These are phyloP conservation scores for Kwoniella botswanensis DNA, from an alignment of 768 basidiomycete species.

Conservation along the genomic window DNA sequence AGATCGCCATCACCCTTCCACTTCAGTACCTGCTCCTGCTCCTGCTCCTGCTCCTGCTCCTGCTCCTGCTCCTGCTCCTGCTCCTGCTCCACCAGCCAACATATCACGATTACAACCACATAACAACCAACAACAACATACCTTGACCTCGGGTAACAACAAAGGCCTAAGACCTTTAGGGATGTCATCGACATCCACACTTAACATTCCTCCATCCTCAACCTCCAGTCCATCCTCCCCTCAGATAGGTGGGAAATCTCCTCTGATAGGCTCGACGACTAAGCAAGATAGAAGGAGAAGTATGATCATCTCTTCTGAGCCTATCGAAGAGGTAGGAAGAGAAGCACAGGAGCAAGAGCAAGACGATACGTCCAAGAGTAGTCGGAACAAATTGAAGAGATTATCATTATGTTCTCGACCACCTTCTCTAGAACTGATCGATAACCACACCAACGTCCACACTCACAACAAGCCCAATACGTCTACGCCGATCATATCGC, in stretches of 20 bases:
- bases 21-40: not conserved
- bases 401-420: constrained; percentile 28
- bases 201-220: constrained; percentile 6
- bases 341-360: not conserved
- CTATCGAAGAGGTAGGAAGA: not conserved
- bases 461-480: not conserved
- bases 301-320: constrained; percentile 6
- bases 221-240: not conserved
- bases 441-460: not conserved
- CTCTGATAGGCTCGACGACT: not conserved
- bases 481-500: not conserved
- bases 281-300: constrained; percentile 7
- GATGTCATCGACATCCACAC: constrained; percentile 11
- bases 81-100: constrained; percentile 12
- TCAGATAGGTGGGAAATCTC: not conserved
- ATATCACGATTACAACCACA: constrained; percentile 12
- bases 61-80: too few relatives aligned
- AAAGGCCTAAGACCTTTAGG: constrained; percentile 18
- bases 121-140: constrained; percentile 1
- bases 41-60: too few relatives aligned
- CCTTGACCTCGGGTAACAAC: constrained; percentile 8
- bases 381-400: constrained; percentile 28
- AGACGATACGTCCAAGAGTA: not conserved
- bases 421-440: not conserved
- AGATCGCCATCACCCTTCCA: not conserved